Percentiles rank a stretch among this genome's conserved stretches.
Conservation (phyloP, 2,329 filamentous ascomycete species). For the Rhinocladiella similis region DNA sequence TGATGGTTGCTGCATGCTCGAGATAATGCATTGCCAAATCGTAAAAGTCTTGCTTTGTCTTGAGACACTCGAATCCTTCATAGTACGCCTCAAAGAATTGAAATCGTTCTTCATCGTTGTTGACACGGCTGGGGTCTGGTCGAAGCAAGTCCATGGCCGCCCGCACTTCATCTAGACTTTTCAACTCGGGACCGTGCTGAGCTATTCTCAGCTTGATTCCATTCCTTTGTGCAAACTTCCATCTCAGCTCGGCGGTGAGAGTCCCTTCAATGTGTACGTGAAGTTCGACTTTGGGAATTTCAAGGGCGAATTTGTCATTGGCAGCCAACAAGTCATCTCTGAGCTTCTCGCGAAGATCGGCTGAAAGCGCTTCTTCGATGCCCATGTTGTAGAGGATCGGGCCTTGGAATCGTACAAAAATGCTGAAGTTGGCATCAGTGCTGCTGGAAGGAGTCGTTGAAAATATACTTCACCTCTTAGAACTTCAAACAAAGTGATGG, state of each 20-base stretch:
- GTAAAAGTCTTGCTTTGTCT: constrained; percentile 41
- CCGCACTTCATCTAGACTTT: constrained; percentile 9
- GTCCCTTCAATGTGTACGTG: constrained; percentile 47
- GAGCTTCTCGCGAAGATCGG: background rate
- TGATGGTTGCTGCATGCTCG: constrained; percentile 35
- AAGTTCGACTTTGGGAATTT: constrained; percentile 43
- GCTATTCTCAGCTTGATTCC: constrained; percentile 28
- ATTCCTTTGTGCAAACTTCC: constrained; percentile 20
- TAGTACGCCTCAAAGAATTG: constrained; percentile 39
- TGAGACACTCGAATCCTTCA: constrained; percentile 35
- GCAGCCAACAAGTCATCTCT: background rate
- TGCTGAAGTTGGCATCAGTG: background rate
- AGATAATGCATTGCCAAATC: constrained; percentile 45
- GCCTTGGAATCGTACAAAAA: background rate
- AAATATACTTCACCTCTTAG: background rate
- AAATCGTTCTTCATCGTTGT: constrained; percentile 14
- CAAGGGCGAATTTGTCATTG: background rate
- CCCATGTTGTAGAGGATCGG: constrained; percentile 2
- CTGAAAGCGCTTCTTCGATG: constrained; percentile 3
- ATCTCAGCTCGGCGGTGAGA: constrained; percentile 18
- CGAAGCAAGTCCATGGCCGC: constrained; percentile 13
- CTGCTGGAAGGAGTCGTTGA: no score
- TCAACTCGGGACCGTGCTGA: constrained; percentile 5
- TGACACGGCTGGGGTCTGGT: constrained; percentile 11
- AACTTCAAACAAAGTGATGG: background rate